Conservation (phyloP, 192 early-diverging fungal species). For the Dissophora globulifera region DNA sequence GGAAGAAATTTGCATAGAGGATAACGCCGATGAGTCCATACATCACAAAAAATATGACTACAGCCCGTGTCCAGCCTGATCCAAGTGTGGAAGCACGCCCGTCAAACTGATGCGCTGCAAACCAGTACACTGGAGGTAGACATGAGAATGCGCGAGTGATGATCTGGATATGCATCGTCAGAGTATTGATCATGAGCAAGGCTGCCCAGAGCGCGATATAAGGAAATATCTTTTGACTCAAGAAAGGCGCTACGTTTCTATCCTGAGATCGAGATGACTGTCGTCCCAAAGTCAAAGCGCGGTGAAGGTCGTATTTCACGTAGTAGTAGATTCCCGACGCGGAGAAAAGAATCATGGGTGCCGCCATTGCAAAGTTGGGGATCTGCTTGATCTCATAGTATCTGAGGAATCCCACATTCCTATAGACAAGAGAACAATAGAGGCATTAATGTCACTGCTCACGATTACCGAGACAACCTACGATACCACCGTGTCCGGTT, state of each 20-base stretch:
- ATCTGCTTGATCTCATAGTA: constrained; percentile 87
- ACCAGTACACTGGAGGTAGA: constrained; percentile 86
- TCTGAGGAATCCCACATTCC: constrained; percentile 86
- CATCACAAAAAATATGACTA: constrained; percentile 69
- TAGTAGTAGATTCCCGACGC: constrained; percentile 69
- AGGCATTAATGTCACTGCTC: no score
- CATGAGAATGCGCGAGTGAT: constrained; percentile 88
- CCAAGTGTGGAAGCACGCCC: constrained; percentile 5
- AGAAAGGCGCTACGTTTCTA: constrained; percentile 18
- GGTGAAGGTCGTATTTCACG: constrained; percentile 56
- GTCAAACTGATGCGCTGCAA: constrained; percentile 66
- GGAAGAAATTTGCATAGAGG: constrained; percentile 88
- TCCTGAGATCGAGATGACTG: no score
- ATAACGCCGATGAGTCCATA: constrained; percentile 81
- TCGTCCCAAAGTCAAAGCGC: constrained; percentile 71
- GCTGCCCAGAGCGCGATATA: constrained; percentile 78
- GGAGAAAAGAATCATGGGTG: constrained; percentile 80
- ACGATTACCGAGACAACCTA: no score
- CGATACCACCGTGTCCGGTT: no score
- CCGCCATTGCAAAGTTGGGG: constrained; percentile 89
- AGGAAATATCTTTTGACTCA: constrained; percentile 39
- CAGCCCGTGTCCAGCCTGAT: constrained; percentile 13
- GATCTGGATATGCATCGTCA: constrained; percentile 90
- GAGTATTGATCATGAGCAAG: constrained; percentile 66
- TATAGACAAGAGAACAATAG: no score